These are phyloP conservation scores for Avena insularis DNA, from an alignment of 176 grass and related monocot genomes.

Conservation along the genomic window DNA sequence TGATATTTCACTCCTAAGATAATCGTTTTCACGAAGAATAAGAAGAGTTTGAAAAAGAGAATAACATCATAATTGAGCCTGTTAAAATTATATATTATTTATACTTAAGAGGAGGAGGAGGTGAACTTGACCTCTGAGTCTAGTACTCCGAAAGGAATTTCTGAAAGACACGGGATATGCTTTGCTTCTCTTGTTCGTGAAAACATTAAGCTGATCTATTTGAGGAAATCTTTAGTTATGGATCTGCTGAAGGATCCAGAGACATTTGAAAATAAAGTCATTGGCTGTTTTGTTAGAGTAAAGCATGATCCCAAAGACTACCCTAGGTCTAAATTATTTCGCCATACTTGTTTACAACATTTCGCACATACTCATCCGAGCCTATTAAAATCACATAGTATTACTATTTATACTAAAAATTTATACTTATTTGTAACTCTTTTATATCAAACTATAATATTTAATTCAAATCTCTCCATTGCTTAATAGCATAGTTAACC, in stretches of 20 bases:
- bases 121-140: conserved; percentile 12
- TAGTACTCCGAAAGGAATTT: conserved; percentile 34
- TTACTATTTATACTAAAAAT: too few relatives aligned
- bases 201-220: conserved; percentile 77
- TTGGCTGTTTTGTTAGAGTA: conserved; percentile 83
- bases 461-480: too few relatives aligned
- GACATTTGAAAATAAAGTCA: conserved; percentile 79
- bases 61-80: too few relatives aligned
- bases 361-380: too few relatives aligned
- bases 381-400: too few relatives aligned
- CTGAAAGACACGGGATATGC: conserved; percentile 54
- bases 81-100: too few relatives aligned
- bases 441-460: too few relatives aligned
- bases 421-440: too few relatives aligned
- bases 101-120: not conserved
- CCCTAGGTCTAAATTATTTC: conserved; percentile 35
- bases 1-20: too few relatives aligned
- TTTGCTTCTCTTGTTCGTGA: conserved; percentile 63
- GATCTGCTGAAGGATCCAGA: conserved; percentile 74
- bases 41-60: too few relatives aligned
- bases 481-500: too few relatives aligned
- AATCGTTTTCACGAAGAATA: too few relatives aligned
- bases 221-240: conserved; percentile 74
- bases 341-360: conserved; percentile 27
- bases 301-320: conserved; percentile 70